These are phyloP conservation scores for Phaffomyces thermotolerans DNA, from an alignment of 805 yeast genomes.

Conservation along the genomic window DNA sequence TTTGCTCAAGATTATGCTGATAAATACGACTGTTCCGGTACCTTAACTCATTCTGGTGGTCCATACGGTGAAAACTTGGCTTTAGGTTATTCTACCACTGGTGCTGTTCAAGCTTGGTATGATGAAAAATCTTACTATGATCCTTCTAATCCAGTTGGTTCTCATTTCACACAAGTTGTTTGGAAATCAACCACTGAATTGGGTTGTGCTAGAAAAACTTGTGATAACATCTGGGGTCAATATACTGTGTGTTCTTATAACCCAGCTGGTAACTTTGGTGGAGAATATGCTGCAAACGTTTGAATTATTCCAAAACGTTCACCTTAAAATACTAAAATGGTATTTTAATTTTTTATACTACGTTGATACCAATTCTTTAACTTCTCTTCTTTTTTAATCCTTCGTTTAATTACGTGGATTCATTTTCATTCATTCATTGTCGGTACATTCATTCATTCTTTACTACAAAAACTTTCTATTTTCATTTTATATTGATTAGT, in stretches of 20 bases:
- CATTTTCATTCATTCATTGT: too few relatives aligned
- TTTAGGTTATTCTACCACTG: conserved; percentile 50
- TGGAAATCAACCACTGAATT: conserved; percentile 63
- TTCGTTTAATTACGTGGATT: too few relatives aligned
- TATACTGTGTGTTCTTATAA: conserved; percentile 72
- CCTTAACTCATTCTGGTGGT: conserved; percentile 60
- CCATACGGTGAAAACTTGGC: conserved; percentile 80
- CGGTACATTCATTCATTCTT: too few relatives aligned
- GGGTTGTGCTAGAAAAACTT: conserved; percentile 70
- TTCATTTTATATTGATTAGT: too few relatives aligned
- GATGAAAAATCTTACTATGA: conserved; percentile 51
- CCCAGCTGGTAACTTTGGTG: conserved; percentile 65
- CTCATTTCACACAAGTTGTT: conserved; percentile 81
- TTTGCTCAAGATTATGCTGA: conserved; percentile 49
- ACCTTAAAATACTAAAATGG: too few relatives aligned
- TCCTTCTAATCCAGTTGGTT: conserved; percentile 50
- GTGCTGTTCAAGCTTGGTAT: conserved; percentile 73
- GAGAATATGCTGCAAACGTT: conserved; percentile 37
- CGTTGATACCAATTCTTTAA: too few relatives aligned
- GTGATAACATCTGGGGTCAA: conserved; percentile 47
- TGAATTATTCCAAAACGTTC: background rate
- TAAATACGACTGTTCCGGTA: conserved; percentile 53
- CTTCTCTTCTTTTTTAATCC: too few relatives aligned
- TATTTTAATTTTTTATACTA: too few relatives aligned
- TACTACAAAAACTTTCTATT: too few relatives aligned